phyloP scores from a whole-genome alignment of 2,329 filamentous ascomycete genomes.

The Thermochaetoides dissita region DNA sequence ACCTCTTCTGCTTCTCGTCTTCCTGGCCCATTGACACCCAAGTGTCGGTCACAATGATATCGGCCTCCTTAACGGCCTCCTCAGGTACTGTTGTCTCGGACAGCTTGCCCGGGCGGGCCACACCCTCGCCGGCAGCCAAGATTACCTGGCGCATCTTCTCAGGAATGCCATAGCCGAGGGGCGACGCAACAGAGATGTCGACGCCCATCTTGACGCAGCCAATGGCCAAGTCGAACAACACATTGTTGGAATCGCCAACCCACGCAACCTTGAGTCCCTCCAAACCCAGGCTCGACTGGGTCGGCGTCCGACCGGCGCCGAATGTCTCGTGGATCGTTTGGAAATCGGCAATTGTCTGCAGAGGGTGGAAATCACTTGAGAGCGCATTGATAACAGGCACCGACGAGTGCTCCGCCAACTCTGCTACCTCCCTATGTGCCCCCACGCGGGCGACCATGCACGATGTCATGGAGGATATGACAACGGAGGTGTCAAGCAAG shows the following conservation, averaged over 20 bases:
- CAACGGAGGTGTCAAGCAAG: conserved; percentile 77
- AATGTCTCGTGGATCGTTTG: conserved; percentile 77
- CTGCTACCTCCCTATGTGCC: conserved; percentile 59
- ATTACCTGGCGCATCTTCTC: conserved; percentile 61
- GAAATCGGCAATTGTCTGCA: conserved; percentile 90
- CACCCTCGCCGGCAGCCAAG: conserved; percentile 41
- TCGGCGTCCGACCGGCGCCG: conserved; percentile 28
- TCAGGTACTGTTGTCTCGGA: conserved; percentile 67
- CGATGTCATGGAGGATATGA: conserved; percentile 88
- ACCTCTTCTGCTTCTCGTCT: conserved; percentile 59
- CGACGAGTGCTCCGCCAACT: conserved; percentile 55
- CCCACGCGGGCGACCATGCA: conserved; percentile 71
- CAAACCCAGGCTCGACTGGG: conserved; percentile 43
- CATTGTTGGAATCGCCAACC: conserved; percentile 95
- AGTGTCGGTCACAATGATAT: conserved; percentile 89
- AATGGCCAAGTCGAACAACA: conserved; percentile 85
- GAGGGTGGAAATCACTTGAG: conserved; percentile 80
- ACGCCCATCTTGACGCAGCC: conserved; percentile 78
- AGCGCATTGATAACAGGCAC: conserved; percentile 80
- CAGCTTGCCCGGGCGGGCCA: conserved; percentile 50
- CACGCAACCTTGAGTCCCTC: conserved; percentile 84
- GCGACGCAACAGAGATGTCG: conserved; percentile 75
- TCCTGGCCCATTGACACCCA: conserved; percentile 99
- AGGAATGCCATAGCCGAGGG: conserved; percentile 72
- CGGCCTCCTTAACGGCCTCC: conserved; percentile 70